Conservation (phyloP, 2,329 filamentous ascomycete genomes). For the Diaporthe aspalathi region DNA sequence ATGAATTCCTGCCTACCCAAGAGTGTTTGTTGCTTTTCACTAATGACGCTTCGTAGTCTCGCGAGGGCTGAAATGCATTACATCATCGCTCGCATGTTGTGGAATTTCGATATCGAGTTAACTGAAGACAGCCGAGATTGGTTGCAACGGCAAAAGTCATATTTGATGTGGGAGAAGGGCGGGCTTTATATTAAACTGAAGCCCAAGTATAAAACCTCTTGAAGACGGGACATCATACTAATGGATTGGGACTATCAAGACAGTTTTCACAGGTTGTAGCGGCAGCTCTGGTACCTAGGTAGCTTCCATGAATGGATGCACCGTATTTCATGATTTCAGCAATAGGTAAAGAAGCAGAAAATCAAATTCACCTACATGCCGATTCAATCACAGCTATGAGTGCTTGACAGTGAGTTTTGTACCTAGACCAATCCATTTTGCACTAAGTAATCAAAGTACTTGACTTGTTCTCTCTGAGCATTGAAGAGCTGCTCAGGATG, state of each 20-base stretch:
- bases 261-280: not conserved
- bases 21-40: not conserved
- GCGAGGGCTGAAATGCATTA: slow-evolving; percentile 62
- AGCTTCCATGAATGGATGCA: no score
- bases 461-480: no score
- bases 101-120: slow-evolving; percentile 57
- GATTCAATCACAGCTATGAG: not conserved
- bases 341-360: not conserved
- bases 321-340: not conserved
- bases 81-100: slow-evolving; percentile 57
- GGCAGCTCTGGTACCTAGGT: not conserved
- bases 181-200: slow-evolving; percentile 10
- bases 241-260: not conserved
- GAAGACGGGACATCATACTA: not conserved
- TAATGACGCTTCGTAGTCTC: slow-evolving; percentile 47
- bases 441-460: no score
- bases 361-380: not conserved
- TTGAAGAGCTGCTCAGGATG: no score
- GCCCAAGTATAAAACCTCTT: not conserved
- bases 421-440: no score
- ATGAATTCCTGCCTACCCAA: slow-evolving; percentile 40
- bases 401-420: not conserved
- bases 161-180: slow-evolving; percentile 29
- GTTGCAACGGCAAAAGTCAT: slow-evolving; percentile 11
- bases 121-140: slow-evolving; percentile 41